Base-by-base conservation (phyloP, 805 yeast genomes). In the Debaryomyces maramus region DNA sequence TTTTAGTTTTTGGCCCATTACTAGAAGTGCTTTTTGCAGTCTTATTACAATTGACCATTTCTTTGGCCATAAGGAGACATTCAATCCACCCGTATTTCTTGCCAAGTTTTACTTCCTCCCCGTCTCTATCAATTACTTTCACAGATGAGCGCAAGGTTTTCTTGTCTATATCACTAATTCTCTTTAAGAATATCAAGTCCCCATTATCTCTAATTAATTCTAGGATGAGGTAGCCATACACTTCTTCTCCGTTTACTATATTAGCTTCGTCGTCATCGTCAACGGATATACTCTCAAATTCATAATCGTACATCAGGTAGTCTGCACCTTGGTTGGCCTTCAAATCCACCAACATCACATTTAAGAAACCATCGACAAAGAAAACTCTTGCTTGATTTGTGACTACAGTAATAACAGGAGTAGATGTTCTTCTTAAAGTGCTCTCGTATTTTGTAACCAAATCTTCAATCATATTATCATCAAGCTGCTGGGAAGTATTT, bases 241-340 rank as follows among this genome's bases (percentile, higher is more conserved):
- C 68, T 5, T 69, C 68, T 14, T 61, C 65, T 41, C 80, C 85
- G 46, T 45, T 50, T 8, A 43, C 49, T 11, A 43, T 32, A 5
- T 18, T 40, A 4, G 29, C 28, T 17, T 46, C 50, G 5, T 45
- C 58, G 6, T 53, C 56, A 13, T 54, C 57, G 21, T 51, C 60
- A 3, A 44, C 51, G 3, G 55, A 47, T 11, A 50, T 39, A 16
- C 50, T 44, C 50, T 80, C 82, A 59, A 85, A 85, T 56, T 85
- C 91, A 59, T 82, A 84, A 59, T 85, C 91, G 56, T 85, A 85
- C 82, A 85, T 80, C 53, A 86, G 85, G 39, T 85, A 78, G 47
- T 77, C 71, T n/a, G 52, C 53, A 1, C 71, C 71, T 34, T 59
- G 58, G 34, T 70, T 68, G 17, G 73, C 70, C 27, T 67, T 65